Conservation (phyloP, 2,329 filamentous ascomycete genomes). For the Aspergillus clavatus region DNA sequence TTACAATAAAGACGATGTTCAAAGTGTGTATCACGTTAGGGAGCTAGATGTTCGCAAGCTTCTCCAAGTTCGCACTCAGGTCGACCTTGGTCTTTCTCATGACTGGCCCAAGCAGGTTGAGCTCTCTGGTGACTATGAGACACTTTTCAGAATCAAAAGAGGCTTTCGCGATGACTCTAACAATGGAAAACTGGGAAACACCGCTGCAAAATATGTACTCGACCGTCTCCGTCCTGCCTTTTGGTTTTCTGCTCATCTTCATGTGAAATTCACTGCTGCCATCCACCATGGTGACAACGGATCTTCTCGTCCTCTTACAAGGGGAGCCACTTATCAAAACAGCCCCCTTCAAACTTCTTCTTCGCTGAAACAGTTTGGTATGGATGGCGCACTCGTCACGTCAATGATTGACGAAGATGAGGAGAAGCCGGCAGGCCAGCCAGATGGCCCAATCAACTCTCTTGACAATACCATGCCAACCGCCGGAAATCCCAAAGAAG, state of each 20-base stretch:
- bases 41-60: conserved; percentile 90
- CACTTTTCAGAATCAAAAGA: conserved; percentile 68
- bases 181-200: conserved; percentile 70
- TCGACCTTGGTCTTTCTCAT: conserved; percentile 88
- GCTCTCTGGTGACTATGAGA: conserved; percentile 63
- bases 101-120: conserved; percentile 91
- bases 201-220: conserved; percentile 74
- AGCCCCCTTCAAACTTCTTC: background rate
- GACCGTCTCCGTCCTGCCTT: conserved; percentile 74
- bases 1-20: conserved; percentile 70
- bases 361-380: conserved; percentile 12
- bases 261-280: conserved; percentile 75
- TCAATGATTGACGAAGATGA: conserved; percentile 9
- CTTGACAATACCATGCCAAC: background rate
- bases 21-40: conserved; percentile 81
- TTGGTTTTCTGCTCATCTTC: conserved; percentile 93
- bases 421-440: background rate
- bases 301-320: conserved; percentile 1
- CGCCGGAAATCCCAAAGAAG: background rate
- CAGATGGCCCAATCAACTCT: background rate
- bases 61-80: conserved; percentile 74
- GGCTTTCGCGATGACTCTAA: conserved; percentile 71
- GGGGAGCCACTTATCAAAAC: background rate
- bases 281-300: conserved; percentile 44
- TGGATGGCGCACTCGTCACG: conserved; percentile 17